These are phyloP conservation scores for Aeminium ludgeri DNA, from an alignment of 495 filamentous ascomycete genomes.

Conservation along the genomic window DNA sequence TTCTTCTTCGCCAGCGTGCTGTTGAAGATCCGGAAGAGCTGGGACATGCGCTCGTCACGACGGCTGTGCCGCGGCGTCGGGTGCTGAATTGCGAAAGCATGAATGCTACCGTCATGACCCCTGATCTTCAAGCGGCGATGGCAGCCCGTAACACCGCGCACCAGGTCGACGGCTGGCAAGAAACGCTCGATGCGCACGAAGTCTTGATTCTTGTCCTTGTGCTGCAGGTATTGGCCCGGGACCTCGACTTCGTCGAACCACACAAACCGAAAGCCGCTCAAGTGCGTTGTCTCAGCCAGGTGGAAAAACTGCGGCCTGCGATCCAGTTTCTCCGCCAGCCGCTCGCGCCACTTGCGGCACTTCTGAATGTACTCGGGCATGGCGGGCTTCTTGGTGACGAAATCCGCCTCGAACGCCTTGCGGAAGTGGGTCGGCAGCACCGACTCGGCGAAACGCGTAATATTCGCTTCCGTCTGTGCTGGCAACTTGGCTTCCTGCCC, in stretches of 20 bases:
- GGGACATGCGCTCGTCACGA: slow-evolving; percentile 83
- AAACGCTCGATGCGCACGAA: slow-evolving; percentile 95
- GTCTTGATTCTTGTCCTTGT: slow-evolving; percentile 96
- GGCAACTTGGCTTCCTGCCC: slow-evolving; percentile 85
- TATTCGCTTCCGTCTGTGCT: slow-evolving; percentile 78
- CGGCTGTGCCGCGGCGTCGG: slow-evolving; percentile 81
- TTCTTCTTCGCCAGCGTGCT: slow-evolving; percentile 75
- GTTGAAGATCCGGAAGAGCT: slow-evolving; percentile 97
- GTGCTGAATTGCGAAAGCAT: slow-evolving; percentile 89
- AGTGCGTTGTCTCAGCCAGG: slow-evolving; percentile 66
- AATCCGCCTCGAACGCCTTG: slow-evolving; percentile 87
- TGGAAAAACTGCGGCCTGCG: slow-evolving; percentile 50
- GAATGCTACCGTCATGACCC: slow-evolving; percentile 91
- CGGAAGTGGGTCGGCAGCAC: slow-evolving; percentile 86
- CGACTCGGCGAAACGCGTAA: slow-evolving; percentile 89
- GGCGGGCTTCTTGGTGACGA: slow-evolving; percentile 80
- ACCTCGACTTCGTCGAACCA: slow-evolving; percentile 98
- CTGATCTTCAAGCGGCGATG: slow-evolving; percentile 88
- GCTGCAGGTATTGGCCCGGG: slow-evolving; percentile 88
- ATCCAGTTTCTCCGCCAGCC: slow-evolving; percentile 95
- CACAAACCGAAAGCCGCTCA: slow-evolving; percentile 91
- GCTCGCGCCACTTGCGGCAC: slow-evolving; percentile 86
- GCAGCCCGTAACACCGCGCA: slow-evolving; percentile 71
- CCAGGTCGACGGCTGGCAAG: slow-evolving; percentile 80
- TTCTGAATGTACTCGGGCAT: slow-evolving; percentile 98